Base-by-base conservation (phyloP, 495 filamentous ascomycete species). In the Aspergillus campestris region DNA sequence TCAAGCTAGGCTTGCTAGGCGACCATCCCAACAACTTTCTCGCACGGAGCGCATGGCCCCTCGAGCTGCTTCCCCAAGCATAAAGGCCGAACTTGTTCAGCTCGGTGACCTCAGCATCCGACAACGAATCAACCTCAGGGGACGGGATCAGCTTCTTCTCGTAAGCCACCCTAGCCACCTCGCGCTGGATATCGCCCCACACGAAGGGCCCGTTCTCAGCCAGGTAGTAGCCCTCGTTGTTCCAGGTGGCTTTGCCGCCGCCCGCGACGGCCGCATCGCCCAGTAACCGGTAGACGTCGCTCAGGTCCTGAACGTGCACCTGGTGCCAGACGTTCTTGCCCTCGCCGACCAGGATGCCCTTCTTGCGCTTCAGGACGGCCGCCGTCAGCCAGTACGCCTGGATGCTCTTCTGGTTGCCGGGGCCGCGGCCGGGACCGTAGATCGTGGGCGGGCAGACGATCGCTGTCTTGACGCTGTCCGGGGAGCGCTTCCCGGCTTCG, bases 391-490 rank as follows among this genome's bases (percentile, higher is more conserved):
- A 56, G 40, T 82, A 81, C 0, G 82, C 74, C 54, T 92, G 86
- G 41, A 75, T 59, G 49, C 80, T 84, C 55, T 76, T 72, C 52
- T 72, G 65, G 57, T 91, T 92, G 35, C 70, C 74, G 2, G 86
- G 73, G 0, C 88, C 85, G 30, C 84, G 78, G 24, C 86, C 88
- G 11, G 60, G 60, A 6, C 86, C 88, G 57, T 90, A 91, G 58
- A 94, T 92, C 5, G 75, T 78, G 1, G 87, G 85, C 6, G 88
- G 86, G 48, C 79, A 86, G 15, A 92, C 73, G 57, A 94, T 79
- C 1, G 87, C 83, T 0, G 81, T 82, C 56, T 77, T 79, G 8
- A 83, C 70, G 32, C 60, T 72, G 32, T 69, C 62, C 5, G 71
- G 64, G 40, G 73, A 46, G 7, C 42, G 37, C 11, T 61, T 50